Base-by-base conservation (phyloP, 2,329 filamentous ascomycete genomes). In the Cadophora sp. region DNA sequence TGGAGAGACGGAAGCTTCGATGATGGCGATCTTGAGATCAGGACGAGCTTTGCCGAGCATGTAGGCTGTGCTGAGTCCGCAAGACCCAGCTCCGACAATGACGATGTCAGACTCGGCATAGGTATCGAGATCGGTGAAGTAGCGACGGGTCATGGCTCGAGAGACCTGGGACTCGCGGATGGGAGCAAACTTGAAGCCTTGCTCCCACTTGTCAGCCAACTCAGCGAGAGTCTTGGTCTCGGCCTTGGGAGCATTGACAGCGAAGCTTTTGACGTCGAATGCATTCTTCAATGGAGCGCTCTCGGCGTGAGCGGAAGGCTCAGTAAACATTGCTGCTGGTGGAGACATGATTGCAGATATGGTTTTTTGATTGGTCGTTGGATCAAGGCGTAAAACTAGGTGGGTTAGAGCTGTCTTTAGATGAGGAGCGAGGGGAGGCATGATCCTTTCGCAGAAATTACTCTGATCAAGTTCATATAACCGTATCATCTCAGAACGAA, bases 381-480 rank as follows among this genome's bases (percentile, higher is more conserved):
- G 70, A 71, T 76, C 71, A 76, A 74, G 72, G 74, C 73, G 75
- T 70, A 72, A 70, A 76, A 76, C 76, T 81, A 76, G 76, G 71
- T 73, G 75, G 77, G 80, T 81, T 81, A 80, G 77, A 78, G 71
- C 63, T 76, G 72, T 74, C 76, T 70, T 71, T 73, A 64, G 68
- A 75, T 73, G 71, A 76, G 74, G 78, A 78, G 75, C 79, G 81
- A 81, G 83, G 83, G 83, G 86, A 87, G 87, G 92, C 93, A 97
- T 96, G 93, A 96, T 97, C 91, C 94, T 97, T 96, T 94, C 94
- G 94, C 94, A 94, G 91, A 93, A 93, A 96, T 96, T 95, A 95
- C 94, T 93, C 91, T 93, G 92, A 94, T 95, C 92, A 95, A 95
- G 92, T 95, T 93, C 83, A 60, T 84, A 66, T 72, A 84, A 90